Conservation (phyloP, 805 yeast species). For the Candida mattraensis region DNA sequence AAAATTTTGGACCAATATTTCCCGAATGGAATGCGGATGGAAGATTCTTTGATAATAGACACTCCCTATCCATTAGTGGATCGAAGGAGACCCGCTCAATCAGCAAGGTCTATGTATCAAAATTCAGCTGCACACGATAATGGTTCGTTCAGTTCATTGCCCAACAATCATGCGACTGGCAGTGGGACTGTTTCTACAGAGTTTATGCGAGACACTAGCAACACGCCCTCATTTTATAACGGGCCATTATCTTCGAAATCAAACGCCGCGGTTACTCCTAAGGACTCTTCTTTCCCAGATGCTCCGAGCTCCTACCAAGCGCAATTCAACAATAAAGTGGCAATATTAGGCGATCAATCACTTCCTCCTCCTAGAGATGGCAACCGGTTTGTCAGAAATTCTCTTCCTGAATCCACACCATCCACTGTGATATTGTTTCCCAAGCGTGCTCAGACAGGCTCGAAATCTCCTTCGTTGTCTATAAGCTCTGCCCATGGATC, state of each 20-base stretch:
- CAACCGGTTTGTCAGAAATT: constrained; percentile 16
- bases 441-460: constrained; percentile 32
- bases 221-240: constrained; percentile 11
- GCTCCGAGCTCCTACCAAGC: constrained; percentile 2
- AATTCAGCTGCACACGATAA: constrained; percentile 2
- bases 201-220: constrained; percentile 4
- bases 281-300: constrained; percentile 14
- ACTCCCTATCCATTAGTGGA: constrained; percentile 31
- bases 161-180: neutral
- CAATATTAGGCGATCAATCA: constrained; percentile 30
- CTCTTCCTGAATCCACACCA: constrained; percentile 19
- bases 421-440: constrained; percentile 52
- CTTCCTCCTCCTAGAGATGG: constrained; percentile 32
- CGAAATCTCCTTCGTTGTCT: constrained; percentile 21
- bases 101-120: neutral
- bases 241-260: constrained; percentile 15
- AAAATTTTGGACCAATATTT: constrained; percentile 54
- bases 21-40: constrained; percentile 68
- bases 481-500: neutral
- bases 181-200: constrained; percentile 6
- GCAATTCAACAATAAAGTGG: constrained; percentile 20
- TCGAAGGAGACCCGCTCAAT: constrained; percentile 1
- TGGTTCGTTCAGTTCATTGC: constrained; percentile 5
- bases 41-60: constrained; percentile 65
- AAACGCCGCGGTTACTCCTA: constrained; percentile 12